phyloP scores from a whole-genome alignment of 116 monocot species.

The Papilionanthe hybrid region DNA sequence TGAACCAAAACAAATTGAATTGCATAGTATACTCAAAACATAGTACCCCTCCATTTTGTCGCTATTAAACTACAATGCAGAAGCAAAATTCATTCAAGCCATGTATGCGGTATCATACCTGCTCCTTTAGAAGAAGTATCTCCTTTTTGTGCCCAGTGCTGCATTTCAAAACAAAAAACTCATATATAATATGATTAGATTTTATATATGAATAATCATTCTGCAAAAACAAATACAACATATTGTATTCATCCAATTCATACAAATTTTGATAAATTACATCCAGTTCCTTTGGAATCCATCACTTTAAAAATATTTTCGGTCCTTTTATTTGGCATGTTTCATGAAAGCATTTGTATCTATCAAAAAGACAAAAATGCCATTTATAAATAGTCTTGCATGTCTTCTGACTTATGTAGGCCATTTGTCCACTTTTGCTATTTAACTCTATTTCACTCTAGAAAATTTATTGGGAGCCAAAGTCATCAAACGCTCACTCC shows the following conservation, averaged over 20 bases:
- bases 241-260: constrained; percentile 4
- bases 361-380: not conserved
- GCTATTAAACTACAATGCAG: not conserved
- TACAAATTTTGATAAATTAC: not conserved
- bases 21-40: not conserved
- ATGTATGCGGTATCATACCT: constrained; percentile 36
- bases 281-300: not conserved
- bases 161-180: constrained; percentile 33
- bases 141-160: constrained; percentile 82
- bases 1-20: too few species aligned
- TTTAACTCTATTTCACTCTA: not conserved
- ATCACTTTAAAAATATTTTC: not conserved
- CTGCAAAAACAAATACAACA: not conserved
- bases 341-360: not conserved
- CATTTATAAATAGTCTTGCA: not conserved
- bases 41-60: not conserved
- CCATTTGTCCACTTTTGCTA: not conserved
- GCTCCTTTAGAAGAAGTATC: constrained; percentile 67
- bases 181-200: not conserved
- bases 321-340: not conserved
- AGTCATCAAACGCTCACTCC: not conserved
- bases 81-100: not conserved
- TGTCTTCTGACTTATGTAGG: not conserved
- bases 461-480: not conserved
- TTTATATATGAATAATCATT: not conserved